Conservation (phyloP, 2,329 filamentous ascomycete species). For the Ceratocystis papillata region DNA sequence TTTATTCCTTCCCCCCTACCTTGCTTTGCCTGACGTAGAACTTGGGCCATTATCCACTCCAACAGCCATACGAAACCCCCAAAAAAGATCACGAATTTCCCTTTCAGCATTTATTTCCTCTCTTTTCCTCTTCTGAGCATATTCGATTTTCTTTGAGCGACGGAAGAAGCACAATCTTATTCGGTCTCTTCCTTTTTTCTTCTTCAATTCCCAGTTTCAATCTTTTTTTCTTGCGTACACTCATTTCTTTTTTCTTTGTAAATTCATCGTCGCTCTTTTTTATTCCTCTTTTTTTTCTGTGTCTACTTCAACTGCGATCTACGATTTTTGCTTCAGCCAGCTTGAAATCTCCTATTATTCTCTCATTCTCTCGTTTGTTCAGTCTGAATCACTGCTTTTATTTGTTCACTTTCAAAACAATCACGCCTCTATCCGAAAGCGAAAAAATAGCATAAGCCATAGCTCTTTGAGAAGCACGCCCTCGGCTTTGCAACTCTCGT, state of each 20-base stretch:
- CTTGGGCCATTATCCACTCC: neutral
- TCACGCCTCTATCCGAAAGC: neutral
- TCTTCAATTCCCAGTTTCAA: neutral
- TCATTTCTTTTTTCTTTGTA: constrained; percentile 17
- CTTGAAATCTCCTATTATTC: constrained; percentile 3
- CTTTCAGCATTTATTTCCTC: constrained; percentile 9
- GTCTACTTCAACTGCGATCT: constrained; percentile 2
- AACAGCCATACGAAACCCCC: constrained; percentile 1
- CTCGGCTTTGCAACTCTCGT: neutral
- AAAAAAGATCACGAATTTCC: constrained; percentile 11
- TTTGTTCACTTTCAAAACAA: neutral
- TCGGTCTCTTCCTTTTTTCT: neutral
- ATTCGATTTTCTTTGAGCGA: constrained; percentile 10
- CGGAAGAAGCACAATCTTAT: neutral
- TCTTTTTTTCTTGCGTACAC: constrained; percentile 4
- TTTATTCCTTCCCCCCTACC: constrained; percentile 10
- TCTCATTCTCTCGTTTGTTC: constrained; percentile 7
- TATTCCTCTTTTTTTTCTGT: neutral
- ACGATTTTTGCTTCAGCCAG: constrained; percentile 6
- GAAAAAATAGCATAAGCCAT: neutral
- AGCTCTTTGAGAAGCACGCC: neutral
- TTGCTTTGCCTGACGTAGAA: neutral
- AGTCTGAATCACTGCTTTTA: neutral
- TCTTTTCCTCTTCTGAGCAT: constrained; percentile 9
- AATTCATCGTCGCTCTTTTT: constrained; percentile 13